Evolutionary conservation across 2,329 filamentous ascomycete genomes (phyloP), one percentile per base, ranked within the genome.

Genomic region (Scolecobasidium constrictum): DNA sequence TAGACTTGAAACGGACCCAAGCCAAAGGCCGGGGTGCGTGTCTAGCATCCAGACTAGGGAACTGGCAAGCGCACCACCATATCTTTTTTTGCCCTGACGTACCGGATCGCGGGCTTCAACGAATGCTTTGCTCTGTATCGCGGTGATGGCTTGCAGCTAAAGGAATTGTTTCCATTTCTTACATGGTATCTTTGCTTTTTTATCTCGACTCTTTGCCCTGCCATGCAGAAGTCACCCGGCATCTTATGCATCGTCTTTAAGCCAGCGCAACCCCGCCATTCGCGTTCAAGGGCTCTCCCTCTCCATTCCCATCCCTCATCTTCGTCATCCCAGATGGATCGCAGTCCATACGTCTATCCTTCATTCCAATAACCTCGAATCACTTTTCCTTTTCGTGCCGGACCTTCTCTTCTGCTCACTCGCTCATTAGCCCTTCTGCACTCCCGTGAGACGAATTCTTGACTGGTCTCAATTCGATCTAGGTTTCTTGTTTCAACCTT

Each of bases 241-340:
- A 31, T 31, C 26, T 31, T 31, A 31, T 31, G 26, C 26, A n/a
- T 31, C 26, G 26, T 31, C 26, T 31, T n/a, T 31, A 31, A 31
- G 26, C n/a, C 26, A 31, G 26, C n/a, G 26, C 26, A 31, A 31
- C 26, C 26, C 26, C 26, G 26, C 26, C 9, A 31, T 31, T n/a
- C n/a, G n/a, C 26, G n/a, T 9, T 31, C 26, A 9, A 7, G n/a
- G 26, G 26, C 9, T n/a, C n/a, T n/a, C n/a, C n/a, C n/a, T n/a
- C n/a, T n/a, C n/a, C n/a, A n/a, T n/a, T n/a, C n/a, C n/a, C n/a
- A n/a, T 31, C n/a, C 26, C 26, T 31, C 26, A 31, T n/a, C 9
- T 31, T 31, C 26, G 9, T 7, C n/a, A 7, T 9, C n/a, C 9
- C 26, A 9, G 26, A 9, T 31, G 26, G 26, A 31, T n/a, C n/a